Percentiles rank a stretch among this genome's conserved stretches.
These are phyloP conservation scores for Fusarium algeriense DNA, from an alignment of 2,329 filamentous ascomycete genomes.

Conservation along the genomic window DNA sequence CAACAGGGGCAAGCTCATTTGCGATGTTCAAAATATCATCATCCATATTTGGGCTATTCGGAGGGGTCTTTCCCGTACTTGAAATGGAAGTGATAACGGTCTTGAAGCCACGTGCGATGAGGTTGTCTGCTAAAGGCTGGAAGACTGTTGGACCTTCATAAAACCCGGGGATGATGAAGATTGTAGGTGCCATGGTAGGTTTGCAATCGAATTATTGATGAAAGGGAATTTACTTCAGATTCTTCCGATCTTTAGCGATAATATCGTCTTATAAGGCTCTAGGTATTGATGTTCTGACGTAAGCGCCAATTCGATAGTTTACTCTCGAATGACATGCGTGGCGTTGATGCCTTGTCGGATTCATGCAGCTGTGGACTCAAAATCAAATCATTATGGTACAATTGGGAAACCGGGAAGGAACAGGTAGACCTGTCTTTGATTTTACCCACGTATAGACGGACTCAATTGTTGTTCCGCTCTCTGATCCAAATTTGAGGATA, in stretches of 20 bases:
- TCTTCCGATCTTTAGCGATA: too few relatives aligned
- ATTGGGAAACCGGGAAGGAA: too few relatives aligned
- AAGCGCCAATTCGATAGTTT: background rate
- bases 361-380: background rate
- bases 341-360: background rate
- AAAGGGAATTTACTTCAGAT: background rate
- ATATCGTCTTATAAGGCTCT: background rate
- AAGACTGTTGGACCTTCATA: background rate
- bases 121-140: background rate
- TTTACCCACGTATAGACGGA: too few relatives aligned
- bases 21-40: background rate
- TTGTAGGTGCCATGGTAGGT: background rate
- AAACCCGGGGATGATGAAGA: background rate
- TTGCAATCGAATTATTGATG: accelerated
- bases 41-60: background rate
- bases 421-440: background rate
- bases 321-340: background rate
- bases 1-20: background rate
- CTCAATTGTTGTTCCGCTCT: too few relatives aligned
- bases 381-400: accelerated
- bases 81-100: background rate
- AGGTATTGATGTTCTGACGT: background rate
- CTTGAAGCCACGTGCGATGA: background rate
- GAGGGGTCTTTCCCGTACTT: background rate
- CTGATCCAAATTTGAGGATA: background rate